A percentile compares a stretch with the other conserved stretches of the same genome.
These are phyloP conservation scores for Suhomyces xylopsoci DNA, from an alignment of 805 yeast species.

Conservation along the genomic window DNA sequence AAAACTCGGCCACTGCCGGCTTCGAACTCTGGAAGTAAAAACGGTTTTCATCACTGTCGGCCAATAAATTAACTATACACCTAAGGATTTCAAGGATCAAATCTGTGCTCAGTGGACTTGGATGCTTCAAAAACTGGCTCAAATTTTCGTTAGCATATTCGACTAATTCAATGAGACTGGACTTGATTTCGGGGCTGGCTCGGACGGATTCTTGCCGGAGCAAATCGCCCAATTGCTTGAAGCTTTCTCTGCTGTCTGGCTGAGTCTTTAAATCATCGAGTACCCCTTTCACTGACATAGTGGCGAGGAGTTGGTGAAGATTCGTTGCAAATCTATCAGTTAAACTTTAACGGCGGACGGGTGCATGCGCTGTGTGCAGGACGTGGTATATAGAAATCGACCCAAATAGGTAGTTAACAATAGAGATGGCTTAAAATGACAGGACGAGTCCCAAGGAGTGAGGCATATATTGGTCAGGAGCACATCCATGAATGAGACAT, in stretches of 20 bases:
- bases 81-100: slow-evolving; percentile 21
- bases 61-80: slow-evolving; percentile 33
- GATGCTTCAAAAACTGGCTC: not conserved
- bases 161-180: not conserved
- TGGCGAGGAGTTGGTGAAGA: not conserved
- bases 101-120: not conserved
- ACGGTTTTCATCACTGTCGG: slow-evolving; percentile 29
- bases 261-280: not conserved
- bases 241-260: not conserved
- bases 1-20: slow-evolving; percentile 10
- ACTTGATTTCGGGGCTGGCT: slow-evolving; percentile 1
- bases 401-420: not conserved
- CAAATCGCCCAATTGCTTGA: slow-evolving; percentile 6
- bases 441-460: not conserved
- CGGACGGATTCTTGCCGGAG: slow-evolving; percentile 8
- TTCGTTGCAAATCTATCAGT: not conserved
- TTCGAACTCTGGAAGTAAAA: not conserved
- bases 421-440: not conserved
- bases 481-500: not conserved
- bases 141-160: slow-evolving; percentile 4
- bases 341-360: not conserved
- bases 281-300: slow-evolving; percentile 1
- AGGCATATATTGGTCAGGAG: not conserved
- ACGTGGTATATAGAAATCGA: not conserved
- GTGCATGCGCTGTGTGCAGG: not conserved